Percentiles rank a stretch among this genome's conserved stretches.
phyloP scores from a whole-genome alignment of 139 green algal species.

The Tetradesmus obliquus region DNA sequence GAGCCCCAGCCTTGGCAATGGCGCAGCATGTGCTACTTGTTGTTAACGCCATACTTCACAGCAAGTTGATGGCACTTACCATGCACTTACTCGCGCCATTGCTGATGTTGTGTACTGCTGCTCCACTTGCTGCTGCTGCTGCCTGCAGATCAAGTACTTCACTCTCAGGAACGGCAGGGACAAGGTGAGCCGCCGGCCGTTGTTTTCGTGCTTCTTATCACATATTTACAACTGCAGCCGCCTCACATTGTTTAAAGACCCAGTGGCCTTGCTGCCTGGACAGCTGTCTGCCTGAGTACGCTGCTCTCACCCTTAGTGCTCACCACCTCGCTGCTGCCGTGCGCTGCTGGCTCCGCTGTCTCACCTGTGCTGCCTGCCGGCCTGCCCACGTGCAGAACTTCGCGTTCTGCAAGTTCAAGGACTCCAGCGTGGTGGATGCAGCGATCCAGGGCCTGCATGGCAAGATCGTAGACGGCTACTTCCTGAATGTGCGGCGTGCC shows the following conservation, averaged over 20 bases:
- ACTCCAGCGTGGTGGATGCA: conserved; percentile 32
- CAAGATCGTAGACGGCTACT: conserved; percentile 39
- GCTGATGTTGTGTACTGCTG: too few relatives aligned
- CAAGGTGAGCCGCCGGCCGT: neutral
- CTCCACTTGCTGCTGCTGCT: neutral
- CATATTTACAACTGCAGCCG: too few relatives aligned
- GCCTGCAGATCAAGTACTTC: conserved; percentile 37
- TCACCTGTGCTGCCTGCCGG: neutral
- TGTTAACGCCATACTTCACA: neutral
- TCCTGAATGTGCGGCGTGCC: conserved; percentile 36
- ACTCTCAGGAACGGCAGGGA: conserved; percentile 26
- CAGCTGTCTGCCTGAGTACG: neutral
- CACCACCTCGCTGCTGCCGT: too few relatives aligned
- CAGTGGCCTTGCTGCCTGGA: neutral
- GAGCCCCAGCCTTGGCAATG: neutral
- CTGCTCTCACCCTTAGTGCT: neutral
- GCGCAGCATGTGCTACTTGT: too few relatives aligned
- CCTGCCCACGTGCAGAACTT: conserved; percentile 14
- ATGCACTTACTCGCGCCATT: too few relatives aligned
- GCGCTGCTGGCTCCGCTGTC: neutral
- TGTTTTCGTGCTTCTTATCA: neutral
- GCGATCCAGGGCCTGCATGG: conserved; percentile 33
- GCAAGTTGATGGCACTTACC: neutral
- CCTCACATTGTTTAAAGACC: too few relatives aligned
- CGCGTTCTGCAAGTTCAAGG: conserved; percentile 44